Base-by-base conservation (phyloP, 306 rosid genomes). In the Rosa rugosa region DNA sequence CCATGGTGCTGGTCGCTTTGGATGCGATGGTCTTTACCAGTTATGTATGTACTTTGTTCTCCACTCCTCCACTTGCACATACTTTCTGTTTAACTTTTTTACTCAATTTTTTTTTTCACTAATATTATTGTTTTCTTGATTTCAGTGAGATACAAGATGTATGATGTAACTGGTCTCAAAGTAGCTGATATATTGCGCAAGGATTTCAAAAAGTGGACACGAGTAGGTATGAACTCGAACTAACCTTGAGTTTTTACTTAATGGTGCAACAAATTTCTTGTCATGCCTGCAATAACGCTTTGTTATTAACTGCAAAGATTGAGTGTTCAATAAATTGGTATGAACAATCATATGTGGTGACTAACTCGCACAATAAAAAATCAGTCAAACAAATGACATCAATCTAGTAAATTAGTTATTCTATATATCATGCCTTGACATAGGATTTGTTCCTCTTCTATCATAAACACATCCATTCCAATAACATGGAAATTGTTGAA, bases 161-260 rank as follows among this genome's bases (percentile, higher is more conserved):
- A 90, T 22, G 91, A 90, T 62, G 81, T 84, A 60, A 85, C 97
- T 20, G 80, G 85, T 71, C 89, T 85, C 31, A 86, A 85, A 50
- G 83, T 89, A 47, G 76, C 81, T 0, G 97, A 92, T 83, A 88
- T 89, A 68, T 80, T 89, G 84, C 82, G 71, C 57, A 94, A 87
- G 83, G 98, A 92, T 80, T 92, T 92, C 78, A 94, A 92, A 77
- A 92, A 86, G 88, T 94, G 97, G 97, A 85, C 87, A 56, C 93
- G 86, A 77, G 83, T 56, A 85, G 97, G 98, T 91, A 27, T 5
- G 80, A 22, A 73, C 74, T 84, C 46, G 36, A 57, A 34, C 49
- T 54, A 54, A 69, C 65, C 76, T 40, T 10, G 34, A 36, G 56
- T 10, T 6, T 6, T 75, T 11, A 60, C 50, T 2, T 59, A 27